Conservation (phyloP, 1,139 yeast species). For the Sporopachydermia cereana region DNA sequence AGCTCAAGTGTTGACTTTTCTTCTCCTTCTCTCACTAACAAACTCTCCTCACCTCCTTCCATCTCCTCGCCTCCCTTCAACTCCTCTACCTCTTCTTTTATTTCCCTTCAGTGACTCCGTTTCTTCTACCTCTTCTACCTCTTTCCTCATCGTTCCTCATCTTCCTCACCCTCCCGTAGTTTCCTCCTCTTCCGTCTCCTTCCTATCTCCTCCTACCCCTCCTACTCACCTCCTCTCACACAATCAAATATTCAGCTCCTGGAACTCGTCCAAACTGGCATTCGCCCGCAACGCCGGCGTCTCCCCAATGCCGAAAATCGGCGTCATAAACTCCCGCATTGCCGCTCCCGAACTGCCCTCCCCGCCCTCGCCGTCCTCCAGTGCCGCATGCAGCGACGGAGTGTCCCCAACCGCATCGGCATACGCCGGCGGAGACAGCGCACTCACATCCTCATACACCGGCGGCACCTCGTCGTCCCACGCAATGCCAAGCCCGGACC, state of each 20-base stretch:
- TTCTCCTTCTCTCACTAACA: too few relatives aligned
- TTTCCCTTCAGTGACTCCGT: too few relatives aligned
- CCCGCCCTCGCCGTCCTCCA: neutral
- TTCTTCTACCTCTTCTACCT: too few relatives aligned
- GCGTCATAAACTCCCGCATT: neutral
- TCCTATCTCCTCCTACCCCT: too few relatives aligned
- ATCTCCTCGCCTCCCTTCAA: too few relatives aligned
- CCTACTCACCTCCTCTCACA: neutral
- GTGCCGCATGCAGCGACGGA: constrained; percentile 5
- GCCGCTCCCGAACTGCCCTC: neutral
- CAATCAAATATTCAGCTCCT: constrained; percentile 2
- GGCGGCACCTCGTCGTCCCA: constrained; percentile 99
- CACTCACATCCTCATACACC: constrained; percentile 71
- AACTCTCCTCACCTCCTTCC: too few relatives aligned
- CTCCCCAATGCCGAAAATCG: neutral
- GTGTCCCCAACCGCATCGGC: constrained; percentile 15
- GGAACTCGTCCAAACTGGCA: neutral
- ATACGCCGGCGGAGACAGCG: constrained; percentile 81
- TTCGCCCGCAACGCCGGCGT: constrained; percentile 2
- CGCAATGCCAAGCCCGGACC: constrained; percentile 91
- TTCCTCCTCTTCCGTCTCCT: too few relatives aligned
- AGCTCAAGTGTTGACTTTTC: too few relatives aligned
- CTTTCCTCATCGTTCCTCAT: too few relatives aligned
- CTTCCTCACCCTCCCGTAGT: too few relatives aligned
- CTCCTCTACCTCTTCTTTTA: too few relatives aligned